Base-by-base conservation (phyloP, 441 rosid species). In the Erysimum pusillum region DNA sequence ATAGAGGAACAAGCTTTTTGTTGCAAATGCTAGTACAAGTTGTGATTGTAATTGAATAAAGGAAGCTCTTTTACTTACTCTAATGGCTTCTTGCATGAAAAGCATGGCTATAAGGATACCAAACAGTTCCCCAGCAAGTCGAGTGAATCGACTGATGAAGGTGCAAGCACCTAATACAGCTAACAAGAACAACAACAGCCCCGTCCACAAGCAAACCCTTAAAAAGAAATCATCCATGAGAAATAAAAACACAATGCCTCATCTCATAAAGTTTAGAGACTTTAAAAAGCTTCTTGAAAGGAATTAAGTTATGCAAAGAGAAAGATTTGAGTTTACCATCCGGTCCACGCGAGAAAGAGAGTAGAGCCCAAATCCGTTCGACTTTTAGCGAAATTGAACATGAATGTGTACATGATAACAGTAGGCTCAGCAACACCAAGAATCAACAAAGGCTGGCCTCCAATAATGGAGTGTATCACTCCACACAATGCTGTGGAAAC, bases 171-270 rank as follows among this genome's bases (percentile, higher is more conserved):
- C 90, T 22, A 87, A 75, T 76, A 87, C 58, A 75, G 91, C 91
- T 77, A 89, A 77, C 60, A 87, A 76, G 86, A 89, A 86, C 76
- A 89, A 81, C 82, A 89, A 78, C 53, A 85, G 49, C 44, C 90
- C 91, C n/a, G 94, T 89, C 94, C 94, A 89, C 80, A 87, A 80
- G 74, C 91, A 87, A 58, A 89, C 90, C 94, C 91, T 89, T 84
- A 62, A 60, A 51, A 81, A 56, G 25, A 52, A 60, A 75, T 7
- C 42, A 74, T 7, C 12, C 63, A 75, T 57, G 14, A 45, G 68
- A 63, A 22, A 22, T 22, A 22, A 5, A 34, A 67, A 25, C 28
- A 14, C 8, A 71, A 20, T 14, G 49, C 13, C 67, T 59, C 59
- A 42, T 53, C 59, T 38, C 52, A 52, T 39, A 67, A 54, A 77